Percentiles rank a stretch among this genome's conserved stretches.
These are phyloP conservation scores for Alopecurus myosuroides DNA, from an alignment of 176 grass and related monocot genomes.

Conservation along the genomic window DNA sequence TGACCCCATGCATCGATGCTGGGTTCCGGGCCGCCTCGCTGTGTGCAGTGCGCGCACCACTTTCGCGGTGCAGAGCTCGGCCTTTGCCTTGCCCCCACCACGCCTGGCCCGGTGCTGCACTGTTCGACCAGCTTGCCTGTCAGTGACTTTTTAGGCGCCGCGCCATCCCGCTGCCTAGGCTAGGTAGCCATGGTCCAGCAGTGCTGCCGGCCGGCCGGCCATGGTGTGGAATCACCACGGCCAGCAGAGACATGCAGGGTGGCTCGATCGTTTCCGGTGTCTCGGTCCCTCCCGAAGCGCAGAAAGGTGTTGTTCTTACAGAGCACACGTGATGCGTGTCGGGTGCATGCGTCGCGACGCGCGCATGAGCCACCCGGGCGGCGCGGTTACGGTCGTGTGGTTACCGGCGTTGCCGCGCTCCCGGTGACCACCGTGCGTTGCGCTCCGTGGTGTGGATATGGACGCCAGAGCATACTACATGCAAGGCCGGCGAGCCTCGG, in stretches of 20 bases:
- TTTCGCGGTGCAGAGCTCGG: neutral
- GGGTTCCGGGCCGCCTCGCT: neutral
- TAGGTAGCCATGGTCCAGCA: neutral
- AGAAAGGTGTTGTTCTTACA: neutral
- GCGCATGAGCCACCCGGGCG: neutral
- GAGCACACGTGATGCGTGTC: slow-evolving; percentile 28
- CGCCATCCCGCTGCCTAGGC: neutral
- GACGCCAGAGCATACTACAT: neutral
- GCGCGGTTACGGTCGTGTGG: neutral
- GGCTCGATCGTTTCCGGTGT: neutral
- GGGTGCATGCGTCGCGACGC: neutral
- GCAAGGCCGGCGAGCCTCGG: neutral
- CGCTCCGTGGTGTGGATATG: neutral
- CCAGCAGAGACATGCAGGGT: neutral
- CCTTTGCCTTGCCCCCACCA: neutral
- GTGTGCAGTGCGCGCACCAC: neutral
- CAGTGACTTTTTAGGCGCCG: slow-evolving; percentile 24
- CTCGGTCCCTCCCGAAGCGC: neutral
- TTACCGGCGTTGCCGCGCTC: neutral
- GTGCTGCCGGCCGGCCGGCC: neutral
- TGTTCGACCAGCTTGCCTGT: slow-evolving; percentile 9
- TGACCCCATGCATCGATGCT: neutral
- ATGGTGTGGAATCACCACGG: neutral
- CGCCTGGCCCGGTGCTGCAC: neutral
- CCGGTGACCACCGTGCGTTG: neutral